Evolutionary conservation across 2,329 filamentous ascomycete species (phyloP), one percentile per base, ranked within the genome.

Genomic region (Seiridium cupressi): DNA sequence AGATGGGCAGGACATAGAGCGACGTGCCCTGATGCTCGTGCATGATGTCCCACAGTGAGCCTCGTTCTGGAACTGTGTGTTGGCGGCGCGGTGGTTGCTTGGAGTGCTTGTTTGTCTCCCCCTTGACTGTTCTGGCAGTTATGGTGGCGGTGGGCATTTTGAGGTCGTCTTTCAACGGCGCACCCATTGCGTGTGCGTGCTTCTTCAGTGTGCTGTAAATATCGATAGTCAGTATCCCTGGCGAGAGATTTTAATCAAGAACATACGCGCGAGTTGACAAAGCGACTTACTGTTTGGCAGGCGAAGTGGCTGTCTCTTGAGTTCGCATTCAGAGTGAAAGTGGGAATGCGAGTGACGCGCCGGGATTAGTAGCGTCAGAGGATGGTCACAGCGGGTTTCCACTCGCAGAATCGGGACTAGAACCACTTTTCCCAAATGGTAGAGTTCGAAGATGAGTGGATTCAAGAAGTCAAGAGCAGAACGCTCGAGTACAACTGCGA

Each of bases 21-120:
- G 79, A 75, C 0, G 68, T 70, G 48, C 81, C 79, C 40, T 76
- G 69, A 65, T 86, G 68, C 31, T 81, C 73, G 61, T 80, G 78
- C 61, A 87, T 74, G 49, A 84, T 74, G 62, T 82, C 81, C 66
- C 79, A 81, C 31, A 87, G 72, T 0, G 84, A 86, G 26, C 79
- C 78, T 26, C 73, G 70, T 49, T 79, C 76, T 0, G 82, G 79
- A 3, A 73, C 73, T 8, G 68, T 76, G 44, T 76, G 72, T 59
- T 49, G 66, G 51, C 69, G 68, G 62, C 70, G 67, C n/a, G 44
- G 68, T 26, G 32, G 55, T 44, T 65, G 66, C 53, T 61, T 69
- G 59, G 65, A 67, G 62, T 64, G 69, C 58, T 67, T 69, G 38
- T 44, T 59, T 35, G 58, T 58, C 9, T 34, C 38, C 8, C 32